Percentiles rank a stretch among this genome's conserved stretches.
phyloP scores from a whole-genome alignment of 1,139 yeast genomes.

The Pichia sp. region DNA sequence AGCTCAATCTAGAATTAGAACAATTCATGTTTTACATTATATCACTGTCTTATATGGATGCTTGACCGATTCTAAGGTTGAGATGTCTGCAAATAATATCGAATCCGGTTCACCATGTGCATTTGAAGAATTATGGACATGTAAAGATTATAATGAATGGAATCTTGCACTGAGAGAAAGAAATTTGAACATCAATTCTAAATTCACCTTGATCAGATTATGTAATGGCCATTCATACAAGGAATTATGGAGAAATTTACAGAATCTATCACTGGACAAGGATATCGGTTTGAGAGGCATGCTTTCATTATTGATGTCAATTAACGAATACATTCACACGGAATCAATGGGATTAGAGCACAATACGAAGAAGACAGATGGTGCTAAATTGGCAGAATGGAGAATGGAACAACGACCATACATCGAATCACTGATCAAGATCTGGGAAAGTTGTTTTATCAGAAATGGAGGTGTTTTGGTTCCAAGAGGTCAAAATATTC shows the following conservation, averaged over 20 bases:
- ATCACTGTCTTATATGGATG: slow-evolving; percentile 71
- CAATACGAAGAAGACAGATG: slow-evolving; percentile 26
- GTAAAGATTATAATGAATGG: slow-evolving; percentile 62
- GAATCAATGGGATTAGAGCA: slow-evolving; percentile 41
- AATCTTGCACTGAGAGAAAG: slow-evolving; percentile 35
- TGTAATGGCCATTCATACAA: slow-evolving; percentile 57
- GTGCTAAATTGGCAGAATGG: slow-evolving; percentile 51
- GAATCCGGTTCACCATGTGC: slow-evolving; percentile 76
- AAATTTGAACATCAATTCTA: slow-evolving; percentile 42
- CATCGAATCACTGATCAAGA: slow-evolving; percentile 50
- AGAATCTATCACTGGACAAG: slow-evolving; percentile 41
- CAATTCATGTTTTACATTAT: slow-evolving; percentile 76
- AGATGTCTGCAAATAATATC: slow-evolving; percentile 56
- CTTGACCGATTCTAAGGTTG: slow-evolving; percentile 60
- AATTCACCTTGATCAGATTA: slow-evolving; percentile 50
- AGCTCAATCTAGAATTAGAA: slow-evolving; percentile 84
- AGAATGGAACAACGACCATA: slow-evolving; percentile 57
- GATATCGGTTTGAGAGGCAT: slow-evolving; percentile 55
- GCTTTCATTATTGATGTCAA: slow-evolving; percentile 63
- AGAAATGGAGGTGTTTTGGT: slow-evolving; percentile 59
- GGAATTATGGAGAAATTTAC: slow-evolving; percentile 48
- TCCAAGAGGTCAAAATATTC: slow-evolving; percentile 51
- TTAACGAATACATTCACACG: slow-evolving; percentile 66
- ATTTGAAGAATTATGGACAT: slow-evolving; percentile 68
- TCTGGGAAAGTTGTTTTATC: slow-evolving; percentile 65